Conservation (phyloP, 306 rosid species). For the Ammopiptanthus mongolicus region DNA sequence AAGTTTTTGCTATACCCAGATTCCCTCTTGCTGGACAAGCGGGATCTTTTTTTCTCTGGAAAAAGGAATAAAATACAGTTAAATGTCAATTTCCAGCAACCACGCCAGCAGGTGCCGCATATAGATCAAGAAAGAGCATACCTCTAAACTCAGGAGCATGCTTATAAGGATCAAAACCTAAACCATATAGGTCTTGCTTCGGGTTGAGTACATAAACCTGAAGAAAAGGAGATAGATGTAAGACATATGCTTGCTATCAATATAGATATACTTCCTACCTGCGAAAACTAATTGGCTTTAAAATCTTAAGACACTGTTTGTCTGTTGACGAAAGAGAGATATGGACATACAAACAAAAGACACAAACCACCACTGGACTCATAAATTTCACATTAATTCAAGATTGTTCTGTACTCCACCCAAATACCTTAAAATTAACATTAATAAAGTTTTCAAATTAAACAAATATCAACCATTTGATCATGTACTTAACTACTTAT, state of each 20-base stretch:
- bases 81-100: constrained; percentile 7
- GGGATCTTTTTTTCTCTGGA: constrained; percentile 74
- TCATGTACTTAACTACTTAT: neutral
- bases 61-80: neutral
- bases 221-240: constrained; percentile 22
- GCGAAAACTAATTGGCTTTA: neutral
- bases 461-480: neutral
- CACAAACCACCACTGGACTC: neutral
- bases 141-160: constrained; percentile 99
- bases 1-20: constrained; percentile 39
- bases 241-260: neutral
- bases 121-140: constrained; percentile 25
- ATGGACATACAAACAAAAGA: neutral
- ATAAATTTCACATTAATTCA: neutral
- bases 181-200: constrained; percentile 87
- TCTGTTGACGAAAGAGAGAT: neutral
- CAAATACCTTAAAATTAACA: neutral
- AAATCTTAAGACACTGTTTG: neutral
- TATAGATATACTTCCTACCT: neutral
- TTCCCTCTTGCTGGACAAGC: constrained; percentile 43
- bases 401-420: neutral
- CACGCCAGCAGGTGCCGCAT: constrained; percentile 1
- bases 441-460: neutral
- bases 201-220: constrained; percentile 76
- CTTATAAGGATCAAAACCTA: constrained; percentile 97